Base-by-base conservation (phyloP, 352 stramenopile genomes). In the Phytophthora colocasiae region DNA sequence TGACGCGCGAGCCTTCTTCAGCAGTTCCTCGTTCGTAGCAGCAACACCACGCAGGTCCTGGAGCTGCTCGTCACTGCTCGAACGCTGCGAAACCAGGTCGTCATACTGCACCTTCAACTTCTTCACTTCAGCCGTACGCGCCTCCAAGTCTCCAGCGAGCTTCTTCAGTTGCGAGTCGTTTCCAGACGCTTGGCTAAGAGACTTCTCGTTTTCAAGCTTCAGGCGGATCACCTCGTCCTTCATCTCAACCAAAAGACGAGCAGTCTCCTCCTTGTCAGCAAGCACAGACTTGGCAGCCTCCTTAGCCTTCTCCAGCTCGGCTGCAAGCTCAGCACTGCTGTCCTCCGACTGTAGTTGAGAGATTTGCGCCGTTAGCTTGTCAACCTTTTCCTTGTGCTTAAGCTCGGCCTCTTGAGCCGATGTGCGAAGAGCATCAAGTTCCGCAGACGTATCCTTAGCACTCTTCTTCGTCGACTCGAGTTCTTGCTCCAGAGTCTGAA, bases 1-100 rank as follows among this genome's bases (percentile, higher is more conserved):
- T 9, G 85, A 84, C 17, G 75, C 68, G 39, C 85, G 81, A 44
- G 82, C 81, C 73, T 91, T 91, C 73, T 92, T 89, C 0, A 92
- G 71, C 51, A 89, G 69, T 19, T 89, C 78, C 22, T 92, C 85
- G 31, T 91, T 85, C 15, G 72, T 79, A 4, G 69, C 66, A 14
- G 61, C 55, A 22, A 76, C 56, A 17, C 66, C 66, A 8, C 75
- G 82, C 44, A 90, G 45, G 39, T 78, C 69, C 48, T 81, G 69
- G 6, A 89, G 59, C 63, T 87, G 70, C 0, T 68, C 66, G 22
- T 80, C 66, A 40, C 69, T 58, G 14, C 64, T 71, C 2, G 54
- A 56, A 39, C 56, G 77, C 44, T 83, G 59, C 6, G 54, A 69
- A 11, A 59, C 29, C 7, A 79, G 50, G 9, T 68, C 48, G 22